Evolutionary conservation across 768 basidiomycete species (phyloP), one percentile per base, ranked within the genome.

Genomic region (Tephrocybe sp.): DNA sequence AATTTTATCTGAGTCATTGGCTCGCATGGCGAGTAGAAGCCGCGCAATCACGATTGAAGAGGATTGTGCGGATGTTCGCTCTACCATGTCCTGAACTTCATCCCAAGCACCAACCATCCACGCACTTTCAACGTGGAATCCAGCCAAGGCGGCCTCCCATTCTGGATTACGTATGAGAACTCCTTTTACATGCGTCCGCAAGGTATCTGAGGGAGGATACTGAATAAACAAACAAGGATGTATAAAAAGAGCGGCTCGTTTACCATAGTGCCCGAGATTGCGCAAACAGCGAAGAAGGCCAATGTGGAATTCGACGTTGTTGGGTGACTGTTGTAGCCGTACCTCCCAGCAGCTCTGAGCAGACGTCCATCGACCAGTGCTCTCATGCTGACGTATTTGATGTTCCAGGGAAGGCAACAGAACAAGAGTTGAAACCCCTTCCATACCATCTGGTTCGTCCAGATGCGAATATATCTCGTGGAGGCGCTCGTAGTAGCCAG

Each of bases 341-440:
- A 98, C 85, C 67, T 99, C 97, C 97, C 97, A 99, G 60, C 97
- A 99, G 61, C 95, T 98, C 66, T 98, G 97, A 7, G 97, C 95
- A 8, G 94, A 88, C 2, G 97, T 98, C 97, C 97, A 99, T 36
- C 85, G 78, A 0, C 97, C 97, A 2, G 90, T 95, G 56, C 88
- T 94, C 66, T 99, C 97, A 59, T 99, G 97, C 61, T 98, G 90
- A 36, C 97, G 85, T 52, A 99, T 98, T 65, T 97, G 93, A 66
- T 97, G 92, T 56, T 97, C 91, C 40, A 98, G 66, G 3, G 91
- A 90, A 0, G 97, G 97, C 0, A 88, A 83, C 11, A 97, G 69
- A 48, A 98, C 88, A 57, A 88, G 70, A 5, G 88, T 83, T 0
- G 97, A 97, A 25, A 98, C 79, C 0, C 97, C 97, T 69, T 97